A percentile compares a stretch with the other conserved stretches of the same genome.
phyloP scores from a whole-genome alignment of 495 filamentous ascomycete species.

The Podospora pseudopauciseta region DNA sequence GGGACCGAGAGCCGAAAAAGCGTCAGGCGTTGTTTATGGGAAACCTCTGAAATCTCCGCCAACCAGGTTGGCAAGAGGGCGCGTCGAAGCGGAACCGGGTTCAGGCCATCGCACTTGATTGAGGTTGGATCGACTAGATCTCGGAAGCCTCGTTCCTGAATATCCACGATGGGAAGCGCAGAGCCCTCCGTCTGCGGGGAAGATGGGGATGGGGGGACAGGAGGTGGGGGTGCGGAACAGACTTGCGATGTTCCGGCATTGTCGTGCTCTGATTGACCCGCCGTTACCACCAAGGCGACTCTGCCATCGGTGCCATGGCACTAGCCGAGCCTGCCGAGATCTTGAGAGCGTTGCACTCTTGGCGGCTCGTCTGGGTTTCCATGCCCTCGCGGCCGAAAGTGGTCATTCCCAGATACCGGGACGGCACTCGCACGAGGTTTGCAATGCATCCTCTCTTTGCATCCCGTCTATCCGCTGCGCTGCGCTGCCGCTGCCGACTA shows the following conservation, averaged over 20 bases:
- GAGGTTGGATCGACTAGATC: slow-evolving; percentile 21
- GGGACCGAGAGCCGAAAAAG: slow-evolving; percentile 16
- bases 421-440: neutral
- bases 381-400: slow-evolving; percentile 4
- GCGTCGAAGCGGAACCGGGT: slow-evolving; percentile 27
- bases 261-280: slow-evolving; percentile 21
- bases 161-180: slow-evolving; percentile 30
- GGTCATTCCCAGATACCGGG: slow-evolving; percentile 1
- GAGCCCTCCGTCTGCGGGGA: slow-evolving; percentile 28
- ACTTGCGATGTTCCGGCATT: slow-evolving; percentile 27
- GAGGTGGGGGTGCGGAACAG: slow-evolving; percentile 26
- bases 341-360: slow-evolving; percentile 6
- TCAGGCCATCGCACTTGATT: slow-evolving; percentile 20
- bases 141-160: slow-evolving; percentile 35
- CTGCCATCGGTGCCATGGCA: neutral
- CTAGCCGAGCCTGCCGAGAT: slow-evolving; percentile 21
- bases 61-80: slow-evolving; percentile 24
- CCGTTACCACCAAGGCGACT: slow-evolving; percentile 12
- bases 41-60: slow-evolving; percentile 26
- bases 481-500: neutral
- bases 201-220: slow-evolving; percentile 15
- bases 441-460: neutral
- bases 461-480: neutral
- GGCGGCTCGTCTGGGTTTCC: slow-evolving; percentile 4
- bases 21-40: slow-evolving; percentile 16